Conservation (phyloP, 768 basidiomycete genomes). For the Sporobolomyces pararoseus region DNA sequence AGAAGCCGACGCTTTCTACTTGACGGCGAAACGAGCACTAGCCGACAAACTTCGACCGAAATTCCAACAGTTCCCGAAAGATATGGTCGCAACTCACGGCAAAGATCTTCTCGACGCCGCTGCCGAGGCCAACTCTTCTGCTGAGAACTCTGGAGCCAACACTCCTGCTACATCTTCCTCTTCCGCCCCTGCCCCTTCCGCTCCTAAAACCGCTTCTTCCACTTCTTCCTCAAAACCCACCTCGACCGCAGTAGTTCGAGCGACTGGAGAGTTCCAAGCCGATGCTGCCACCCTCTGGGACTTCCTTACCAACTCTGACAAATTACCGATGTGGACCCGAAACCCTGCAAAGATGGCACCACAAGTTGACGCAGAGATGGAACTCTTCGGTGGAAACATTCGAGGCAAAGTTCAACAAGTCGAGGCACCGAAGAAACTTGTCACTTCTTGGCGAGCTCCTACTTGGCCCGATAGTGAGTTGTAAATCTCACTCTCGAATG, state of each 20-base stretch:
- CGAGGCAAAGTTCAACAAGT: conserved; percentile 40
- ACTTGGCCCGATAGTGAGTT: conserved; percentile 44
- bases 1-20: conserved; percentile 41
- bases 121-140: conserved; percentile 3
- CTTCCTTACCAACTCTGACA: conserved; percentile 41
- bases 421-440: conserved; percentile 32
- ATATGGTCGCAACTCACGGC: conserved; percentile 43
- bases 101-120: conserved; percentile 43
- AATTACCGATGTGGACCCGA: conserved; percentile 43
- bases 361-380: conserved; percentile 39
- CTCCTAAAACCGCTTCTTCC: conserved; percentile 15
- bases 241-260: conserved; percentile 41
- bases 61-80: conserved; percentile 46
- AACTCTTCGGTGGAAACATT: conserved; percentile 46
- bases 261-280: conserved; percentile 41
- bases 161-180: conserved; percentile 25
- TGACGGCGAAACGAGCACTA: conserved; percentile 40
- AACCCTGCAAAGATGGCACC: conserved; percentile 44
- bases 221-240: conserved; percentile 1
- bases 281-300: conserved; percentile 43
- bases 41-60: conserved; percentile 40
- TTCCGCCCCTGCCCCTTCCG: conserved; percentile 6
- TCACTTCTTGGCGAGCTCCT: conserved; percentile 43
- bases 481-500: too few species aligned
- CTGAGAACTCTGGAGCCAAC: conserved; percentile 23